A percentile compares a stretch with the other conserved stretches of the same genome.
Conservation (phyloP, 2,329 filamentous ascomycete species). For the Hypoxylon sp. region DNA sequence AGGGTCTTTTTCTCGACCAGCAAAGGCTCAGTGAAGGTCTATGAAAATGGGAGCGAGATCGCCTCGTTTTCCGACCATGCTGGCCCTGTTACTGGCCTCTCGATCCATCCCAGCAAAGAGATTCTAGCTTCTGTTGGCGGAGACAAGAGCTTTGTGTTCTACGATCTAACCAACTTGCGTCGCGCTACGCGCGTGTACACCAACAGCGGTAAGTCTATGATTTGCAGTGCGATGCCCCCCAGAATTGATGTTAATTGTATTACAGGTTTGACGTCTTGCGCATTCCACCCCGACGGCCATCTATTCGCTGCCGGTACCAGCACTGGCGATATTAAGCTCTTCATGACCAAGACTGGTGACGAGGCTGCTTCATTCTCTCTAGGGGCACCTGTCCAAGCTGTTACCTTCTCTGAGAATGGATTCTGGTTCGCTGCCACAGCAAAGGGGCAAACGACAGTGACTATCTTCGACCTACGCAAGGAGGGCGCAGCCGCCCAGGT, state of each 20-base stretch:
- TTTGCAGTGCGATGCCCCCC: not conserved
- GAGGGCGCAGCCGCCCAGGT: conserved; percentile 81
- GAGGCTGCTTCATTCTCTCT: conserved; percentile 78
- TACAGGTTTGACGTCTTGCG: conserved; percentile 75
- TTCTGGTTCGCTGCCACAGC: conserved; percentile 91
- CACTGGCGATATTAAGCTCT: conserved; percentile 85
- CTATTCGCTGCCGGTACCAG: conserved; percentile 85
- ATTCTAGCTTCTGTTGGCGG: conserved; percentile 87
- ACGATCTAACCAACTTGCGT: conserved; percentile 75
- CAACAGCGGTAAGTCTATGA: conserved; percentile 72
- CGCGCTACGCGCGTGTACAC: conserved; percentile 81
- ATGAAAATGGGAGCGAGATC: conserved; percentile 73
- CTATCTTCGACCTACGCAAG: conserved; percentile 92
- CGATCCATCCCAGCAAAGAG: conserved; percentile 82
- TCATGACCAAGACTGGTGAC: conserved; percentile 82
- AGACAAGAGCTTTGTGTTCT: conserved; percentile 93
- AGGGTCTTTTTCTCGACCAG: conserved; percentile 77
- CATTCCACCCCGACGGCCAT: conserved; percentile 97
- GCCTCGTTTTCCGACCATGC: conserved; percentile 82
- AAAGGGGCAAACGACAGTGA: conserved; percentile 79
- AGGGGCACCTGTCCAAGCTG: conserved; percentile 73
- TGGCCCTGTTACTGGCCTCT: conserved; percentile 78
- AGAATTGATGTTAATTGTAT: conserved; percentile 14
- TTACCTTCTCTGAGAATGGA: conserved; percentile 95
- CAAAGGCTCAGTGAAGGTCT: conserved; percentile 82